Conservation (phyloP, 345 rosid genomes). For the Pistacia atlantica region DNA sequence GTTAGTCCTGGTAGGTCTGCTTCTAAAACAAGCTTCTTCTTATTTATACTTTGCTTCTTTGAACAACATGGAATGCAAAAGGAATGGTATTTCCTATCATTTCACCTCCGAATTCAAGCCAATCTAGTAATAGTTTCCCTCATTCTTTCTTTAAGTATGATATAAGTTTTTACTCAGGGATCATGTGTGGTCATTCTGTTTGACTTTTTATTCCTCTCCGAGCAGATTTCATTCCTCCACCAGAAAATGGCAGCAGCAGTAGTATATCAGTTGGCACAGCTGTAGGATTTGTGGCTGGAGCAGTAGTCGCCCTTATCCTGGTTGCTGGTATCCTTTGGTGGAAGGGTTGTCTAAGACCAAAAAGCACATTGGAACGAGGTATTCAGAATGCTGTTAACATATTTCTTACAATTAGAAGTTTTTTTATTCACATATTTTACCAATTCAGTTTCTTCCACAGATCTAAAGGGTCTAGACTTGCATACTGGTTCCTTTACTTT, state of each 20-base stretch:
- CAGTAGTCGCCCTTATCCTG: conserved; percentile 28
- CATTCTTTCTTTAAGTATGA: no score
- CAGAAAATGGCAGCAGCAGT: conserved; percentile 21
- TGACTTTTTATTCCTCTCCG: not conserved
- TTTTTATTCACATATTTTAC: no score
- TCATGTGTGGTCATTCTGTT: no score
- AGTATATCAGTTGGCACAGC: not conserved
- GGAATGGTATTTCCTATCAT: no score
- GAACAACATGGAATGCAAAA: no score
- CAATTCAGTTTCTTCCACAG: conserved; percentile 2
- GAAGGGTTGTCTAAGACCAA: conserved; percentile 43
- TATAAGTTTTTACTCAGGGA: not conserved
- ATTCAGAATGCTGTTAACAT: not conserved
- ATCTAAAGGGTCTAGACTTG: conserved; percentile 22
- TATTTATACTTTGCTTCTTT: no score
- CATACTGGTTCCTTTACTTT: conserved; percentile 25
- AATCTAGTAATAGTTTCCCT: no score
- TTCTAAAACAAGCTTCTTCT: not conserved
- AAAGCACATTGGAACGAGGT: conserved; percentile 43
- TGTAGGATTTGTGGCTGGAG: conserved; percentile 35
- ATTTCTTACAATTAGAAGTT: not conserved
- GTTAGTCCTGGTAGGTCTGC: conserved; percentile 38
- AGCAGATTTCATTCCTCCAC: conserved; percentile 15
- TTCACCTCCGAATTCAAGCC: no score
- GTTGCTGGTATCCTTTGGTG: conserved; percentile 51